Evolutionary conservation across 1,139 yeast species (phyloP).

Genomic region (Blastobotrys apis): DNA sequence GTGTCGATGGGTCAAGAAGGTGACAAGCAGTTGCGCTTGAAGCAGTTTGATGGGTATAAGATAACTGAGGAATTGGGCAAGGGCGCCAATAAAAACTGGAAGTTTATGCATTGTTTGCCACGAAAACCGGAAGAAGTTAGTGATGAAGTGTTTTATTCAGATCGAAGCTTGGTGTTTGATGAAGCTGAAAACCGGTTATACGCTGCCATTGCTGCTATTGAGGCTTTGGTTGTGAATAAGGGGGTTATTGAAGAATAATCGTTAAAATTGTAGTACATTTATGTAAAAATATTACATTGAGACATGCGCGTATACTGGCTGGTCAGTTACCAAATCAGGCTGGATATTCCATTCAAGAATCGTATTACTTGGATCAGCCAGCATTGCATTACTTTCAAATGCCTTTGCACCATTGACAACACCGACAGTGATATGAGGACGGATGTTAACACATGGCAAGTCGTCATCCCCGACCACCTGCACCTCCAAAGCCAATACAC

Average conservation of each 20-base stretch:
- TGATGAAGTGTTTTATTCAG: conserved; percentile 86
- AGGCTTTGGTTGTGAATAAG: conserved; percentile 80
- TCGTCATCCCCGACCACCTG: conserved; percentile 35
- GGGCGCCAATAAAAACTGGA: conserved; percentile 65
- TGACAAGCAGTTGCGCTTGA: conserved; percentile 63
- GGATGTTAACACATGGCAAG: conserved; percentile 39
- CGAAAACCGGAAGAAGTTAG: conserved; percentile 91
- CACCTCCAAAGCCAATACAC: conserved; percentile 51
- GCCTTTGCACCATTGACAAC: conserved; percentile 51
- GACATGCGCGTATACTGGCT: conserved; percentile 19
- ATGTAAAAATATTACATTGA: neutral
- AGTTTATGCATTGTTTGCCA: conserved; percentile 96
- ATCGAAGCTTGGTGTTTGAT: conserved; percentile 79
- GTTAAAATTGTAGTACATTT: neutral
- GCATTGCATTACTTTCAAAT: conserved; percentile 45
- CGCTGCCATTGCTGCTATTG: conserved; percentile 93
- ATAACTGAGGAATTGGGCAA: conserved; percentile 66
- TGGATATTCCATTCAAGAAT: conserved; percentile 23
- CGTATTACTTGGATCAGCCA: conserved; percentile 23
- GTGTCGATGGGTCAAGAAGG: conserved; percentile 96
- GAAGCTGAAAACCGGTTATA: conserved; percentile 96
- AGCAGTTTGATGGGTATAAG: conserved; percentile 84
- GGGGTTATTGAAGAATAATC: conserved; percentile 45
- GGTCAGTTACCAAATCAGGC: conserved; percentile 19
- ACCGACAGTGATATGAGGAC: conserved; percentile 76